phyloP scores from a whole-genome alignment of 2,329 filamentous ascomycete species.

The Trichoderma koningiopsis region DNA sequence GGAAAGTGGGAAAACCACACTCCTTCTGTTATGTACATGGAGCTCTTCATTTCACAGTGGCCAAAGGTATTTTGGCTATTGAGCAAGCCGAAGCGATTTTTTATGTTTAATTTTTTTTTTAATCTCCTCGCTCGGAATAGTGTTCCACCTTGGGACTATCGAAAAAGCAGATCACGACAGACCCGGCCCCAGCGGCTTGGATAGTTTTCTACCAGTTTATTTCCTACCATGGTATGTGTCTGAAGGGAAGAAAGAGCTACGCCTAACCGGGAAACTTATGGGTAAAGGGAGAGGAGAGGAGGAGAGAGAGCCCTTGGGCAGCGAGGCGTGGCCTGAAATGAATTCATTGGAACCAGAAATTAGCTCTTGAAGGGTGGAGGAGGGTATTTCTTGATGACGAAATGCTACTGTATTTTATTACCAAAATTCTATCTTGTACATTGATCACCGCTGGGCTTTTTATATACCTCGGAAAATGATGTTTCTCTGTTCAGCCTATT shows the following conservation, averaged over 20 bases:
- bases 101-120: neutral
- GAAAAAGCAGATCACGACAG: neutral
- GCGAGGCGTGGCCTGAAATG: neutral
- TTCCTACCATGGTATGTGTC: neutral
- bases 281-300: neutral
- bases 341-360: conserved; percentile 6
- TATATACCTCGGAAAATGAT: conserved; percentile 12
- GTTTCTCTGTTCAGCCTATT: neutral
- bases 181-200: neutral
- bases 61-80: conserved; percentile 6
- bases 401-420: conserved; percentile 22
- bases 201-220: neutral
- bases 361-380: neutral
- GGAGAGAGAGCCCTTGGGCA: neutral
- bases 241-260: neutral
- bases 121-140: neutral
- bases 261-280: neutral
- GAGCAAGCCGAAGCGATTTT: conserved; percentile 22
- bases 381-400: conserved; percentile 2
- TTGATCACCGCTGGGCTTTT: conserved; percentile 17
- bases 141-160: neutral
- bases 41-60: neutral
- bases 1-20: neutral
- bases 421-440: conserved; percentile 13
- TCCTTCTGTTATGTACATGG: conserved; percentile 13